Percentiles rank a stretch among this genome's conserved stretches.
Evolutionary conservation across 805 yeast species (phyloP).

Genomic region (Hermanozyma aechmeae): DNA sequence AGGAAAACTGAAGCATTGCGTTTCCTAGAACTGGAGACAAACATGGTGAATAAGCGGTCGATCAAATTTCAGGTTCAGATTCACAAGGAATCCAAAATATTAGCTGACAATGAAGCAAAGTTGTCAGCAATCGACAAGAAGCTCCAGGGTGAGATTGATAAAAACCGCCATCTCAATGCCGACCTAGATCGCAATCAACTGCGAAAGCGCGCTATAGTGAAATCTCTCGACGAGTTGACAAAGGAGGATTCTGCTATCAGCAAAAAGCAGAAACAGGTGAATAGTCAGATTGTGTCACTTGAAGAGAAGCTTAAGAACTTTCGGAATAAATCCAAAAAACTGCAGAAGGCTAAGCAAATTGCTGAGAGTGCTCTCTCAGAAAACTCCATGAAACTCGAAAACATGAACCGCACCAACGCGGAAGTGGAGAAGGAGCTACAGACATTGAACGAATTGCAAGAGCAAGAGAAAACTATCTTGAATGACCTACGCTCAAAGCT

Average conservation of each 20-base stretch:
- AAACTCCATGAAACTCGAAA: conserved; percentile 37
- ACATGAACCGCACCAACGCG: conserved; percentile 34
- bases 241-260: conserved; percentile 11
- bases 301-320: conserved; percentile 73
- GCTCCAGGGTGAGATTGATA: conserved; percentile 33
- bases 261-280: conserved; percentile 23
- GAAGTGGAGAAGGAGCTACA: conserved; percentile 37
- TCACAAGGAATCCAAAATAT: conserved; percentile 26
- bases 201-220: background rate
- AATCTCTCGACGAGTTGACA: conserved; percentile 8
- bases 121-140: conserved; percentile 31
- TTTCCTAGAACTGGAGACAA: conserved; percentile 57
- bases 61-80: conserved; percentile 47
- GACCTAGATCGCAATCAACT: background rate
- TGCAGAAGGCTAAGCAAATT: conserved; percentile 42
- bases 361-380: conserved; percentile 38
- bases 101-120: conserved; percentile 28
- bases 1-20: conserved; percentile 62
- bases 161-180: conserved; percentile 26
- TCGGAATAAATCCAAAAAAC: conserved; percentile 47
- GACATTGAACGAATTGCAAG: conserved; percentile 35
- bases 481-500: conserved; percentile 57
- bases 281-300: conserved; percentile 50
- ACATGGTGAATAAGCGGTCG: conserved; percentile 42
- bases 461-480: conserved; percentile 45